phyloP scores from a whole-genome alignment of 169 alveolate species.

The Plasmodium adleri region DNA sequence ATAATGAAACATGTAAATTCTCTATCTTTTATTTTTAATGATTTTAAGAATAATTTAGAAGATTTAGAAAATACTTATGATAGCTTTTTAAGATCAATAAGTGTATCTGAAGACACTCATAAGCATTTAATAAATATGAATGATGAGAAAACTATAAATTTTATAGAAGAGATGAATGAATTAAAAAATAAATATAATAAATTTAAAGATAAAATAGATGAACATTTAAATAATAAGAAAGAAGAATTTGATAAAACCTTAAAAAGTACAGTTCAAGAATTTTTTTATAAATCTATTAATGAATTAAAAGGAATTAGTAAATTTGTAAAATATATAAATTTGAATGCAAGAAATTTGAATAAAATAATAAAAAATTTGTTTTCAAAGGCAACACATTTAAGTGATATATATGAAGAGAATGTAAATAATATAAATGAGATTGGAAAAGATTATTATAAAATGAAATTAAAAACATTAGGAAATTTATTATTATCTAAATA shows the following conservation, averaged over 20 bases:
- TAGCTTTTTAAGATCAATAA: conserved; percentile 16
- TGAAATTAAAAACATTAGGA: conserved; percentile 32
- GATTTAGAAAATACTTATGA: conserved; percentile 27
- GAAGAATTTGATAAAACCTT: conserved; percentile 24
- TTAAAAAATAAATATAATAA: conserved; percentile 24
- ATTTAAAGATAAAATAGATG: conserved; percentile 36
- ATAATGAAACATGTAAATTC: conserved; percentile 38
- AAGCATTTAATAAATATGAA: conserved; percentile 23
- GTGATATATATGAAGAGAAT: conserved; percentile 65
- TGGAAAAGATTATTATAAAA: conserved; percentile 50
- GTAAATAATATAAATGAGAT: conserved; percentile 27
- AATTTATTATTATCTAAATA: conserved; percentile 13
- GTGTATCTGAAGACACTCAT: conserved; percentile 26
- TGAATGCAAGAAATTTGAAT: conserved; percentile 35
- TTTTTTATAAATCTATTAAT: conserved; percentile 18
- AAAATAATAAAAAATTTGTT: conserved; percentile 32
- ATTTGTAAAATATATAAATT: conserved; percentile 39
- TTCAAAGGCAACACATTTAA: conserved; percentile 43
- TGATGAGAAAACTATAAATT: conserved; percentile 17
- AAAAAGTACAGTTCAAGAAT: conserved; percentile 22
- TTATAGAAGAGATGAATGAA: conserved; percentile 45
- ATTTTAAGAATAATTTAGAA: conserved; percentile 29
- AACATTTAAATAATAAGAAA: conserved; percentile 33
- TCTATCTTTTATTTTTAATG: conserved; percentile 6
- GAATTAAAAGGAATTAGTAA: conserved; percentile 59